Base-by-base conservation (phyloP, 352 stramenopile species). In the Pythium dissotocum region DNA sequence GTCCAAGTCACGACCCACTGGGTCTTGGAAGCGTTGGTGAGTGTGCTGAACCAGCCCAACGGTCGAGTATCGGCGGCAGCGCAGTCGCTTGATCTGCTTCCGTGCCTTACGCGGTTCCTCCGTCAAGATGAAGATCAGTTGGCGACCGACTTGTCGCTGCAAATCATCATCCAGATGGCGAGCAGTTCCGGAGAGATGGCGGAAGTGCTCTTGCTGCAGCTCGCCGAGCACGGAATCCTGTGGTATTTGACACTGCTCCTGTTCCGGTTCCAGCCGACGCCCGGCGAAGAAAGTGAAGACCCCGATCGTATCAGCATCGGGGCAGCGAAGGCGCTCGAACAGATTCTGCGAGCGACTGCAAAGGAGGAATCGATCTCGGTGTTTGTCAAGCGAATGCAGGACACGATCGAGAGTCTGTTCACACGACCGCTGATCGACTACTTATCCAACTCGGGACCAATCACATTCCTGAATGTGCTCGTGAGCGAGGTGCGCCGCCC, bases 181-280 rank as follows among this genome's bases (percentile, higher is more conserved):
- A 77, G 79, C 33, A 93, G 85, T 64, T 83, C 78, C 2, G 85
- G 84, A 8, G 83, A 93, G 71, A 93, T 94, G 82, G 87, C 88
- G 7, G 85, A 95, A 72, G 80, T 94, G 26, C 61, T 95, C 7
- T 63, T 94, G 38, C 70, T 94, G 26, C 85, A 93, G 65, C 72
- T 95, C 24, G 88, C 88, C 2, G 83, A 95, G 64, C 84, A 94
- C 58, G 88, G 88, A 30, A 72, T 95, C 24, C 49, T 95, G 32
- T 95, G 88, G 88, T 94, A 94, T 61, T 78, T 95, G 58, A 82
- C 86, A 14, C 69, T 93, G n/a, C 56, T 95, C 40, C 67, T 94
- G n/a, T 94, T 93, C 63, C 70, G 85, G 14, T 90, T 87, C 54
- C 68, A 82, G 13, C 63, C 69, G 1, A 70, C 57, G 16, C 26